Base-by-base conservation (phyloP, 2,329 filamentous ascomycete species). In the Scedosporium apiospermum region DNA sequence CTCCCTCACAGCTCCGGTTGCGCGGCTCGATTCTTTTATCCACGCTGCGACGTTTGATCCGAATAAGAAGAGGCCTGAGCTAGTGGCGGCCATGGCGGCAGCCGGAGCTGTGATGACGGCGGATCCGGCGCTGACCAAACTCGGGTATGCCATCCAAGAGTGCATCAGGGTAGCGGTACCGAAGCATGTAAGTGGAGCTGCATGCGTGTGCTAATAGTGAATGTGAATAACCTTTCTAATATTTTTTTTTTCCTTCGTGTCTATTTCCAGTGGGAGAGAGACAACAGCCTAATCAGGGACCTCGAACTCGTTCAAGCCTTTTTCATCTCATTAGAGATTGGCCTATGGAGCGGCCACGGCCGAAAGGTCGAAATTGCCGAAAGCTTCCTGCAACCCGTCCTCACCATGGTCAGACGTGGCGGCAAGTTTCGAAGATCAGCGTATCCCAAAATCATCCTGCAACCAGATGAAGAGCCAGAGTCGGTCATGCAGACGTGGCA, bases 401-500 rank as follows among this genome's bases (percentile, higher is more conserved):
- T 77, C 2, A 71, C 77, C 18, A 76, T 76, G 70, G 63, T 75
- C 51, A 68, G 74, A 2, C 69, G 74, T 0, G 69, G 69, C 18
- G 71, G 72, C 4, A 71, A 69, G 57, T 71, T 75, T 58, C 67
- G 68, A 38, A 65, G 65, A 10, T 68, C 66, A 1, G 63, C 64
- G 0, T 72, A 69, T 26, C 62, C 67, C 3, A 63, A 66, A 6
- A 49, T 61, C 1, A 57, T 60, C 4, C 16, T 71, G 69, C 1
- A 71, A 68, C 41, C 74, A 73, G 27, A 80, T 1, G 87, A 90
- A 63, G 76, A 82, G 23, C 84, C 82, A 1, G 71, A 82, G n/a
- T 74, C 74, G 2, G 73, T 91, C 0, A 81, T 88, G 64, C 74
- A 77, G 3, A 90, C 89, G 67, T 91, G 88, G 88, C 78, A 74